Conservation (phyloP, 805 yeast species). For the Myxozyma udenii region DNA sequence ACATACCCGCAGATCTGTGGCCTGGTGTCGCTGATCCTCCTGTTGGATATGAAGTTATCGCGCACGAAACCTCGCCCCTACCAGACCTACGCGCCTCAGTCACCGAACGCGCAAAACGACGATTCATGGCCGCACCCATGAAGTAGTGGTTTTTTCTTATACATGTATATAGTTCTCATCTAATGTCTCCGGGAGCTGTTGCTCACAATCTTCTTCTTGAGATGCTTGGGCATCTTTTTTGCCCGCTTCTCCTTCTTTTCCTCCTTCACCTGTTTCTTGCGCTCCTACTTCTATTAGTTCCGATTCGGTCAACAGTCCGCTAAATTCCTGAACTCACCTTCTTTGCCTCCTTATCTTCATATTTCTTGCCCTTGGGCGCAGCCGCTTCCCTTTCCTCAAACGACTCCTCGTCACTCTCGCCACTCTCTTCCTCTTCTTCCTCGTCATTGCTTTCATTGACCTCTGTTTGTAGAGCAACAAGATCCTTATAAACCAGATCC, state of each 20-base stretch:
- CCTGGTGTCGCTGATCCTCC: conserved; percentile 43
- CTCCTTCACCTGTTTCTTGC: conserved; percentile 71
- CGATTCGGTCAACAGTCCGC: background rate
- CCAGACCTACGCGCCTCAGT: conserved; percentile 20
- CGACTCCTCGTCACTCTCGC: conserved; percentile 38
- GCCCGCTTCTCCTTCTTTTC: conserved; percentile 75
- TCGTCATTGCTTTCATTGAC: conserved; percentile 30
- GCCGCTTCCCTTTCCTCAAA: conserved; percentile 36
- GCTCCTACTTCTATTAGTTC: conserved; percentile 37
- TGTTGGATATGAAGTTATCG: conserved; percentile 31
- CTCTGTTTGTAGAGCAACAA: conserved; percentile 31
- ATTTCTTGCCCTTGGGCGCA: conserved; percentile 64
- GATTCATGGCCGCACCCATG: conserved; percentile 9
- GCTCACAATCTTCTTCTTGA: conserved; percentile 71
- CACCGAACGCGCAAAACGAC: conserved; percentile 20
- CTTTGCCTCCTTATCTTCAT: conserved; percentile 74
- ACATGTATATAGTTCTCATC: background rate
- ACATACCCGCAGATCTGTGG: conserved; percentile 56
- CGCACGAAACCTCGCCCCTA: conserved; percentile 21
- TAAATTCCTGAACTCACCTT: conserved; percentile 41
- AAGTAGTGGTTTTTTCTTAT: background rate
- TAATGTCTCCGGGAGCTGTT: conserved; percentile 40
- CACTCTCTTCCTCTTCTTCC: conserved; percentile 37
- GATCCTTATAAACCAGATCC: conserved; percentile 52
- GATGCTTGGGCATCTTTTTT: conserved; percentile 75